Evolutionary conservation across 768 basidiomycete species (phyloP).

Genomic region (Tricholoma saponaceum): DNA sequence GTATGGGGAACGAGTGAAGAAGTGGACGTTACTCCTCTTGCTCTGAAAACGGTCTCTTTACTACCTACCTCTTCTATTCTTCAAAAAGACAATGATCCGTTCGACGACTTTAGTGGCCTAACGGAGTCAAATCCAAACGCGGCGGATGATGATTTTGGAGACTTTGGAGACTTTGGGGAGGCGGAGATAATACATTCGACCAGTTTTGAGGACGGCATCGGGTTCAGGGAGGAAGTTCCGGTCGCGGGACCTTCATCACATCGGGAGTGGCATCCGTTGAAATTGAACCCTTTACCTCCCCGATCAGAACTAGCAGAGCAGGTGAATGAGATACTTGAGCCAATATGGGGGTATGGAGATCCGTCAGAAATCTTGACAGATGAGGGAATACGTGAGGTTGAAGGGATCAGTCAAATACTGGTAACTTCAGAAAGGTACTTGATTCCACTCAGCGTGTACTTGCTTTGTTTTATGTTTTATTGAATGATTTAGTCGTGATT

Average conservation of each 20-base stretch:
- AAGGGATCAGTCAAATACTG: conserved; percentile 78
- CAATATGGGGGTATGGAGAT: conserved; percentile 57
- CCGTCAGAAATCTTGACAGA: conserved; percentile 53
- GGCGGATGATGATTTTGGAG: conserved; percentile 78
- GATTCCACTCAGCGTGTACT: conserved; percentile 2
- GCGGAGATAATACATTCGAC: conserved; percentile 32
- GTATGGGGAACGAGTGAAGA: conserved; percentile 62
- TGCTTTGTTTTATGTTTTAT: conserved; percentile 8
- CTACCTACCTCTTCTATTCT: conserved; percentile 21
- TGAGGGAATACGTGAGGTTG: conserved; percentile 74
- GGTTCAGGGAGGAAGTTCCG: conserved; percentile 34
- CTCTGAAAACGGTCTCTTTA: conserved; percentile 20
- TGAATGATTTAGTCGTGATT: conserved; percentile 55
- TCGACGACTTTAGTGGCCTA: conserved; percentile 58
- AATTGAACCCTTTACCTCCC: conserved; percentile 61
- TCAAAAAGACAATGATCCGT: conserved; percentile 29
- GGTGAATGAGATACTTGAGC: conserved; percentile 60
- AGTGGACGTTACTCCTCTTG: conserved; percentile 22
- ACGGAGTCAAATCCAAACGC: conserved; percentile 39
- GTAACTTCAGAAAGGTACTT: conserved; percentile 70
- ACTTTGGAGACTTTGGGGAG: conserved; percentile 86
- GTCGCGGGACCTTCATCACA: conserved; percentile 40
- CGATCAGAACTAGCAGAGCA: conserved; percentile 53
- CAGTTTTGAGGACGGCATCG: conserved; percentile 31
- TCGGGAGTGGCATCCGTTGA: conserved; percentile 56